Conservation (phyloP, 176 grass and related monocot species). For the Triticum dicoccoides region DNA sequence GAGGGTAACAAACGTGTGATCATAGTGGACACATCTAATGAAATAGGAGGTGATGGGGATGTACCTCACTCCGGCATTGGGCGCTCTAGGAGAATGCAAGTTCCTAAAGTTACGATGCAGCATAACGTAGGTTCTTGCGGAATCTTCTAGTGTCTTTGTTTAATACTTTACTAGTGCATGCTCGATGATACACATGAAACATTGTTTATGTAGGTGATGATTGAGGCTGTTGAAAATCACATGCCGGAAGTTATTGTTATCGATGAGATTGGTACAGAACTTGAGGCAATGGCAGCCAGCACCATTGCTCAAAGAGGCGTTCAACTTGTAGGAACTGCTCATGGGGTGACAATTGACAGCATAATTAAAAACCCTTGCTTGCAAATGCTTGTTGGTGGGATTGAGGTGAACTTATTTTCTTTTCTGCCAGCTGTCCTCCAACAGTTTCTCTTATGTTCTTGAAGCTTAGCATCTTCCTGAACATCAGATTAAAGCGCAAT, state of each 20-base stretch:
- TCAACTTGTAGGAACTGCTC: conserved; percentile 96
- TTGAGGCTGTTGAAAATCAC: conserved; percentile 99
- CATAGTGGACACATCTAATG: conserved; percentile 98
- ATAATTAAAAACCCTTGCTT: conserved; percentile 97
- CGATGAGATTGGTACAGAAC: conserved; percentile 98
- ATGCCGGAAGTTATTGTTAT: conserved; percentile 99
- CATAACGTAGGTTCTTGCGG: conserved; percentile 62
- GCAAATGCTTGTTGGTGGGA: conserved; percentile 92
- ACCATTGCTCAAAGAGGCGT: conserved; percentile 99
- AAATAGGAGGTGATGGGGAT: conserved; percentile 96
- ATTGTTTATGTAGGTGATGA: conserved; percentile 69
- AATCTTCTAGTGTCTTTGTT: background rate
- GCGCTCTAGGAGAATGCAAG: conserved; percentile 96
- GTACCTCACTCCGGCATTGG: conserved; percentile 95
- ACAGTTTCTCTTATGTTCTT: conserved; percentile 16
- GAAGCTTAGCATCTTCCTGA: background rate
- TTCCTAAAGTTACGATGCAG: conserved; percentile 96
- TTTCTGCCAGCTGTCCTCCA: background rate
- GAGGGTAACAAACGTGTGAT: conserved; percentile 87
- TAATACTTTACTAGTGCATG: background rate
- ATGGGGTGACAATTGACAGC: conserved; percentile 95
- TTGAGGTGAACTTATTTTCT: conserved; percentile 65
- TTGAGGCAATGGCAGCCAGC: conserved; percentile 91
- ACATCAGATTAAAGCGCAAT: background rate
- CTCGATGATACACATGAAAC: background rate